Evolutionary conservation across 805 yeast genomes (phyloP).

Genomic region (Yueomyces sinensis): DNA sequence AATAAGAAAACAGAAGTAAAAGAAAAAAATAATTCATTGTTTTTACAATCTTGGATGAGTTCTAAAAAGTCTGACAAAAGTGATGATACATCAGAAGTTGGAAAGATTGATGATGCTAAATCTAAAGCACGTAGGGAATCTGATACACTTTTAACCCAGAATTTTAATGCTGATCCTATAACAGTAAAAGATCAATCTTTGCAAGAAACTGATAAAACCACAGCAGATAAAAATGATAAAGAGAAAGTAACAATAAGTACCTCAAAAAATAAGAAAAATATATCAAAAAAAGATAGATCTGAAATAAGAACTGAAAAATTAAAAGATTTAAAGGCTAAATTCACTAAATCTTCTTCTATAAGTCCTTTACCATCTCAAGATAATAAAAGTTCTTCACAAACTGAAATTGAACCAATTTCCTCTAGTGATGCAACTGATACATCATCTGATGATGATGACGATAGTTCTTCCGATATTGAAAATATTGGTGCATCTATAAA

Average conservation of each 20-base stretch:
- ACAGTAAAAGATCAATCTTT: not conserved
- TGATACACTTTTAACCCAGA: too few species aligned
- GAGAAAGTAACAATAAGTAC: too few species aligned
- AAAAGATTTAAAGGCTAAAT: conserved; percentile 10
- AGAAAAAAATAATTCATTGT: too few species aligned
- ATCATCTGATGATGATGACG: conserved; percentile 2
- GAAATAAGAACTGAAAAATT: conserved; percentile 31
- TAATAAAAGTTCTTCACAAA: not conserved
- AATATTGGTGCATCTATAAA: conserved; percentile 10
- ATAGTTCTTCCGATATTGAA: conserved; percentile 9
- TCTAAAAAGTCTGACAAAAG: too few species aligned
- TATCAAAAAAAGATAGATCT: too few species aligned
- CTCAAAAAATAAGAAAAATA: too few species aligned
- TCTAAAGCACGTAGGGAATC: too few species aligned
- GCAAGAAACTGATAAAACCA: not conserved
- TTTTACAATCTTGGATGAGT: too few species aligned
- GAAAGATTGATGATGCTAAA: too few species aligned
- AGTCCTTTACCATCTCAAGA: not conserved
- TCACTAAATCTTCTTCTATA: not conserved
- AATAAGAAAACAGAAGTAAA: too few species aligned
- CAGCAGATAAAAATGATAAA: too few species aligned
- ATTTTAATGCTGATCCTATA: not conserved
- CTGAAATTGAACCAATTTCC: not conserved
- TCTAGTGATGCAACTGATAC: not conserved
- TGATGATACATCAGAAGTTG: too few species aligned